Base-by-base conservation (phyloP, 2,329 filamentous ascomycete species). In the Cadophora sp. region DNA sequence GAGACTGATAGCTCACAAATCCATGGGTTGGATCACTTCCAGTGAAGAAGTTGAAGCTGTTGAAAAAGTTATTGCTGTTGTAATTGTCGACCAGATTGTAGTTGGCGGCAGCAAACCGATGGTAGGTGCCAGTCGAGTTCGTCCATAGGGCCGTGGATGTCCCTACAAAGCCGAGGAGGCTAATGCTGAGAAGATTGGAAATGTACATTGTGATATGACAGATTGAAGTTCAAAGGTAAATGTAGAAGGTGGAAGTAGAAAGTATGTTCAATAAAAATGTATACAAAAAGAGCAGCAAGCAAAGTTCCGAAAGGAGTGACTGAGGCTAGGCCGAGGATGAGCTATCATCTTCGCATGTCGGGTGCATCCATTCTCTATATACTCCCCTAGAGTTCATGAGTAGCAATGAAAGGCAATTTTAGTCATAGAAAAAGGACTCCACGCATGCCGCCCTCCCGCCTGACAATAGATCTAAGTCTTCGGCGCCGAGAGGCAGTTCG, bases 1-100 rank as follows among this genome's bases (percentile, higher is more conserved):
- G 76, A 62, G 79, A 76, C 60, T 85, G 85, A 77, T 88, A 93
- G 76, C 83, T 79, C 29, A 93, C 91, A 74, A 86, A 92, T 55
- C 91, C 91, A 70, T 89, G 79, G 12, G 87, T 92, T 0, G 86
- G 89, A 73, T 94, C 91, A 4, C 71, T 62, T 1, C 79, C 81
- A 19, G 83, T 81, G 68, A 83, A 81, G 77, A 85, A 87, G 71
- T 79, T 81, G 76, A 87, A 87, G 67, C 79, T 79, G 53, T 77
- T 79, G 66, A 86, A 78, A 58, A 86, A 78, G 63, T 81, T 79
- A 58, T 80, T 77, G 55, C 81, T 81, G 24, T 78, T 77, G 64
- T 83, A 85, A 26, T 79, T 83, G 66, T 77, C 79, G 12, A 77
- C 75, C 2, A 73, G 68, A 22, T 43, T 59, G 53, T 74, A 76